These are phyloP conservation scores for Aspergillus novofumigatus DNA, from an alignment of 2,329 filamentous ascomycete genomes.

Conservation along the genomic window DNA sequence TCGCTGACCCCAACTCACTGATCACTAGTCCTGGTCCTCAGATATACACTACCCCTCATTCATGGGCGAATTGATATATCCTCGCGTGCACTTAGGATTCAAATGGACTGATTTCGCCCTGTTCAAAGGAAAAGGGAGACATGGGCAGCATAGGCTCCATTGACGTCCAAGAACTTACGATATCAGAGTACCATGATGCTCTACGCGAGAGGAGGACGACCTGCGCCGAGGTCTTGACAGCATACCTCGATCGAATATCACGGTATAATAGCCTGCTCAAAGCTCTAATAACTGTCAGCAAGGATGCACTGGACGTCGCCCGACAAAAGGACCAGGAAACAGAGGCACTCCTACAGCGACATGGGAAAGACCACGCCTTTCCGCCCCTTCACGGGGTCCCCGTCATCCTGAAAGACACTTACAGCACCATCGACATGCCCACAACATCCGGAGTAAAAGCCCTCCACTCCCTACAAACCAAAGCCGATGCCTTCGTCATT, in stretches of 20 bases:
- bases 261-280: constrained; percentile 55
- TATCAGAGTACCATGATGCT: constrained; percentile 53
- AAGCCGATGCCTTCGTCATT: constrained; percentile 49
- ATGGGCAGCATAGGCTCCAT: background rate
- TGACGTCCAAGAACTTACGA: constrained; percentile 52
- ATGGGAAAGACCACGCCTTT: background rate
- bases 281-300: constrained; percentile 53
- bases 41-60: background rate
- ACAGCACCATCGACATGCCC: constrained; percentile 51
- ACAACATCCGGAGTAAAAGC: constrained; percentile 55
- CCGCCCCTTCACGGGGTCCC: constrained; percentile 56
- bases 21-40: background rate
- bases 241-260: constrained; percentile 56
- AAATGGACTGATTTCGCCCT: background rate
- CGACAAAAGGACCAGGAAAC: constrained; percentile 44
- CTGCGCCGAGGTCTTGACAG: constrained; percentile 52
- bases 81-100: background rate
- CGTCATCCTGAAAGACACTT: constrained; percentile 62
- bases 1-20: background rate
- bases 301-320: constrained; percentile 46
- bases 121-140: background rate
- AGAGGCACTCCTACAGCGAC: background rate
- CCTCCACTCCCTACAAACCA: constrained; percentile 42
- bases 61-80: background rate
- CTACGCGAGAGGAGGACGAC: constrained; percentile 51